Conservation (phyloP, 2,329 filamentous ascomycete species). For the Scedosporium aurantiacum region DNA sequence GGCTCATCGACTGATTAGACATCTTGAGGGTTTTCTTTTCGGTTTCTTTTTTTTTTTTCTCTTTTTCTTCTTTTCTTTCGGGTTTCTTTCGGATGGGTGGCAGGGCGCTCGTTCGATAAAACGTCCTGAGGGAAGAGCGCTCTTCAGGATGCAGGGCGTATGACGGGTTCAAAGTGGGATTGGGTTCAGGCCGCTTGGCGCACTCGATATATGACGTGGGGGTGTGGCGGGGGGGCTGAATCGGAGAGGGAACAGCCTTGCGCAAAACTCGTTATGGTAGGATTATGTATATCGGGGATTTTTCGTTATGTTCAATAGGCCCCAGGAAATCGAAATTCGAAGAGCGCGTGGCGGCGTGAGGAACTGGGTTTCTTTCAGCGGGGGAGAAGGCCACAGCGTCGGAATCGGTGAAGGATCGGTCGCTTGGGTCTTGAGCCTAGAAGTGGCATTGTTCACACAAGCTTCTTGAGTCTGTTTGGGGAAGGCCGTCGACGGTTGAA, state of each 20-base stretch:
- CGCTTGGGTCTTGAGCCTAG: not conserved
- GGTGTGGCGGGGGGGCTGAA: not conserved
- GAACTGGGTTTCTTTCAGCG: not conserved
- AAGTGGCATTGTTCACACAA: not conserved
- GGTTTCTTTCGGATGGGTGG: too few relatives aligned
- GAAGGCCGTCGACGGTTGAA: not conserved
- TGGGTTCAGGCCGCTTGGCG: not conserved
- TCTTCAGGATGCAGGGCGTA: not conserved
- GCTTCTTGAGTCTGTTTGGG: not conserved
- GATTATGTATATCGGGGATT: too few relatives aligned
- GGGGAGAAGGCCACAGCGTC: not conserved
- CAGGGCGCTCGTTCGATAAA: too few relatives aligned
- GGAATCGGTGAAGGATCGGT: not conserved
- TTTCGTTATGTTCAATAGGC: too few relatives aligned
- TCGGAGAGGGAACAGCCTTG: too few relatives aligned
- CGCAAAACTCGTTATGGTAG: too few relatives aligned
- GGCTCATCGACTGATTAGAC: constrained; percentile 46
- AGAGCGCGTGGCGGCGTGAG: too few relatives aligned
- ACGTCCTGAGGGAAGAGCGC: constrained; percentile 15
- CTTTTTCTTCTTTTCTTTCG: too few relatives aligned
- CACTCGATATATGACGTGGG: not conserved
- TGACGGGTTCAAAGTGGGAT: not conserved
- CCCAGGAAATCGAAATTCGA: too few relatives aligned
- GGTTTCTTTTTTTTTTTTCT: not conserved
- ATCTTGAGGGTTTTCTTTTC: not conserved